Percentiles rank a stretch among this genome's conserved stretches.
Evolutionary conservation across 2,329 filamentous ascomycete genomes (phyloP).

Genomic region (Clarireedia hainanense): DNA sequence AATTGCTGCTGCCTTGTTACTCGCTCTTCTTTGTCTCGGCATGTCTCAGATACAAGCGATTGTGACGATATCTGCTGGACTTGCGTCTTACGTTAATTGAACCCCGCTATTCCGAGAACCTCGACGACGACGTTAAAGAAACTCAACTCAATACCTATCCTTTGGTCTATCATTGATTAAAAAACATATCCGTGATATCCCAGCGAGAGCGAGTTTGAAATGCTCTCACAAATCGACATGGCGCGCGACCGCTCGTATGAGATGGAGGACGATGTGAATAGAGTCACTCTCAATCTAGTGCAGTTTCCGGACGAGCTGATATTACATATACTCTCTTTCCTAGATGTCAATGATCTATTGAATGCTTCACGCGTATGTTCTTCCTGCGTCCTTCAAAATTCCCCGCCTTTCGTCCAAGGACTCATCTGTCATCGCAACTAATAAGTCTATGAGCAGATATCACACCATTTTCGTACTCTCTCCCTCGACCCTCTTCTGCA

Average conservation of each 20-base stretch:
- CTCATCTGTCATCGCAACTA: neutral
- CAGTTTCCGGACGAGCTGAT: conserved; percentile 32
- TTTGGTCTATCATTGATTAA: neutral
- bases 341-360: conserved; percentile 36
- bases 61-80: neutral
- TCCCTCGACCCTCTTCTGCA: conserved; percentile 60
- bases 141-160: neutral
- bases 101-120: conserved; percentile 5
- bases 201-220: neutral
- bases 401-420: neutral
- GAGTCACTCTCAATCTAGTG: neutral
- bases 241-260: neutral
- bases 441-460: conserved; percentile 20
- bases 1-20: neutral
- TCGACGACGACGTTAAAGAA: neutral
- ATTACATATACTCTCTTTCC: conserved; percentile 35
- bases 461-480: conserved; percentile 51
- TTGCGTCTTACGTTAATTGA: neutral
- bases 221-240: neutral
- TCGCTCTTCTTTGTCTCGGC: conserved; percentile 4
- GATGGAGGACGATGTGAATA: neutral
- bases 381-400: neutral
- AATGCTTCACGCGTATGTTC: conserved; percentile 6
- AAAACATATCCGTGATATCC: neutral
- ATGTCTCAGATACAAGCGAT: conserved; percentile 6